These are phyloP conservation scores for Naegleria lovaniensis DNA, from an alignment of 208 protist species.

Conservation along the genomic window DNA sequence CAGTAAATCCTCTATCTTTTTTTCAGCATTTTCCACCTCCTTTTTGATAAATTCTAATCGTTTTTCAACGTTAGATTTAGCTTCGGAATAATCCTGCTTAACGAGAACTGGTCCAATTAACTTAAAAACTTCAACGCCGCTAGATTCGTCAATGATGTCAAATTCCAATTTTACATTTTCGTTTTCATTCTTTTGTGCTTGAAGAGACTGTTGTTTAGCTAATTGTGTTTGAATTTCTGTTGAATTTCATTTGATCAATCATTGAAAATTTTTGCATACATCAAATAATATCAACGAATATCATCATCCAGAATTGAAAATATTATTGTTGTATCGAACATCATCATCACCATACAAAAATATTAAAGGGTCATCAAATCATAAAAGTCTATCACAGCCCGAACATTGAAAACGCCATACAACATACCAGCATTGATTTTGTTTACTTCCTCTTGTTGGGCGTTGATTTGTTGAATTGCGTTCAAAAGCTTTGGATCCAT, in stretches of 20 bases:
- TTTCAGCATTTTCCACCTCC: constrained; percentile 15
- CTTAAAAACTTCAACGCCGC: constrained; percentile 36
- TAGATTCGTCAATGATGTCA: constrained; percentile 27
- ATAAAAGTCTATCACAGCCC: not conserved
- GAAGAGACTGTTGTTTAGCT: not conserved
- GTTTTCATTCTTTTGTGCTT: constrained; percentile 39
- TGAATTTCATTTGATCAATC: not conserved
- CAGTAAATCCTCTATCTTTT: not conserved
- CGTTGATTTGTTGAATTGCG: not conserved
- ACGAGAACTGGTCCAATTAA: constrained; percentile 43
- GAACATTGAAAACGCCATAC: not conserved
- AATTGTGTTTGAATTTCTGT: constrained; percentile 8
- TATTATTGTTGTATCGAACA: not conserved
- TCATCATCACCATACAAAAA: not conserved
- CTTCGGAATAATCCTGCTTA: constrained; percentile 35
- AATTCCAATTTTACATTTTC: constrained; percentile 37
- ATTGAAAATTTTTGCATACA: not conserved
- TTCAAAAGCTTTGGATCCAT: not conserved
- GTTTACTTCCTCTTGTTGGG: not conserved
- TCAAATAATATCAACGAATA: too few relatives aligned
- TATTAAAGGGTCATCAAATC: too few relatives aligned
- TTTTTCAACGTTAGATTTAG: constrained; percentile 37
- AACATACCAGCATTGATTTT: not conserved
- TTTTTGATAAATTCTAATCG: constrained; percentile 41
- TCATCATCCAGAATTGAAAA: too few relatives aligned